Conservation (phyloP, 345 rosid genomes). For the Populus pruinosa region DNA sequence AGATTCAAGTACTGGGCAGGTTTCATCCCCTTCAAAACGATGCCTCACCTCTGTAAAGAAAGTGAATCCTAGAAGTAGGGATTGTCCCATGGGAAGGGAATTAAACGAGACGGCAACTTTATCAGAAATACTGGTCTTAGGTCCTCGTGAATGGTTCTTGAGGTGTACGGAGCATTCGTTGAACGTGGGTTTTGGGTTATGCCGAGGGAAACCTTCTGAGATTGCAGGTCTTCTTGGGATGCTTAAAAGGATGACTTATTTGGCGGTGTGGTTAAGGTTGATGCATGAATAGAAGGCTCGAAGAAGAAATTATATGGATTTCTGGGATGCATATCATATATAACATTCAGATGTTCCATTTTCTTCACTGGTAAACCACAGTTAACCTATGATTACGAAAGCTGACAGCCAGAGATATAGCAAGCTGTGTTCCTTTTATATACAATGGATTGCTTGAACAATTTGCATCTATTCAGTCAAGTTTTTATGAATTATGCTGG, state of each 20-base stretch:
- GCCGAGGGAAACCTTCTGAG: constrained; percentile 21
- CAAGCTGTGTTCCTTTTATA: neutral
- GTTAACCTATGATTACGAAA: neutral
- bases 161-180: constrained; percentile 43
- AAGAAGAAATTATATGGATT: constrained; percentile 42
- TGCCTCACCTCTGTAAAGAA: constrained; percentile 11
- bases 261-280: constrained; percentile 18
- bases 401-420: neutral
- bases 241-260: constrained; percentile 39
- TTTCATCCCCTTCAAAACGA: constrained; percentile 12
- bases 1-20: constrained; percentile 15
- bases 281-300: constrained; percentile 31
- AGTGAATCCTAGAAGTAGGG: constrained; percentile 16
- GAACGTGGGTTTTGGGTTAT: constrained; percentile 25
- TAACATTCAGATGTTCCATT: neutral
- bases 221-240: constrained; percentile 28
- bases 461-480: neutral
- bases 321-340: constrained; percentile 3
- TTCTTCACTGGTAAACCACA: neutral
- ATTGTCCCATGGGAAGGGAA: constrained; percentile 19
- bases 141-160: constrained; percentile 47
- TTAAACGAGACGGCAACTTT: constrained; percentile 34
- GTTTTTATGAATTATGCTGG: neutral
- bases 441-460: neutral
- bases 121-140: constrained; percentile 37